Conservation (phyloP, 768 basidiomycete genomes). For the Basidioascus undulatus region DNA sequence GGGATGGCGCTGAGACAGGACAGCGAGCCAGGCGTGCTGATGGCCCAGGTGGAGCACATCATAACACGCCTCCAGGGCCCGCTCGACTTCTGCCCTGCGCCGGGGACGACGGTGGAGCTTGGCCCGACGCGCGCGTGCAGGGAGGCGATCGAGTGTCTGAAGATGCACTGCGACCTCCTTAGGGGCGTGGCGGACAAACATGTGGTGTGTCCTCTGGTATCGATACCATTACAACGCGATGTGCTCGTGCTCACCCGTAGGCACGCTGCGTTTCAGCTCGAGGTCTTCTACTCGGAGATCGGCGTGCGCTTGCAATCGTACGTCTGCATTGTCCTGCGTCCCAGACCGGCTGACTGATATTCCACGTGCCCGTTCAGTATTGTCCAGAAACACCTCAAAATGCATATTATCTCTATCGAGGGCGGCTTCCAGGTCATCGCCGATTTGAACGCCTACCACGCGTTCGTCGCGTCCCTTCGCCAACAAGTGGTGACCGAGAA, state of each 20-base stretch:
- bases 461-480: constrained; percentile 67
- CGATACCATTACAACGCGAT: no score
- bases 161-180: constrained; percentile 71
- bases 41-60: constrained; percentile 64
- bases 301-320: constrained; percentile 68
- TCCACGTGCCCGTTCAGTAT: constrained; percentile 29
- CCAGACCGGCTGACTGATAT: background rate
- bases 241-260: no score
- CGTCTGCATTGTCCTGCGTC: constrained; percentile 16
- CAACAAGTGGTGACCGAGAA: constrained; percentile 63
- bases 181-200: constrained; percentile 88
- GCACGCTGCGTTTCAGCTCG: no score
- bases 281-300: constrained; percentile 95
- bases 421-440: constrained; percentile 93
- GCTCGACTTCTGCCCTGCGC: constrained; percentile 69
- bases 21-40: no score
- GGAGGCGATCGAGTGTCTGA: constrained; percentile 72
- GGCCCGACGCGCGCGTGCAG: constrained; percentile 64
- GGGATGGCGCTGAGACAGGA: no score
- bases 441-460: constrained; percentile 79
- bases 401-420: constrained; percentile 79
- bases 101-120: constrained; percentile 32
- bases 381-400: constrained; percentile 84
- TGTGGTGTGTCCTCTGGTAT: no score
- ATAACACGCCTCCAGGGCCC: constrained; percentile 58